These are phyloP conservation scores for Ceratocystis papillata DNA, from an alignment of 2,329 filamentous ascomycete species.

Conservation along the genomic window DNA sequence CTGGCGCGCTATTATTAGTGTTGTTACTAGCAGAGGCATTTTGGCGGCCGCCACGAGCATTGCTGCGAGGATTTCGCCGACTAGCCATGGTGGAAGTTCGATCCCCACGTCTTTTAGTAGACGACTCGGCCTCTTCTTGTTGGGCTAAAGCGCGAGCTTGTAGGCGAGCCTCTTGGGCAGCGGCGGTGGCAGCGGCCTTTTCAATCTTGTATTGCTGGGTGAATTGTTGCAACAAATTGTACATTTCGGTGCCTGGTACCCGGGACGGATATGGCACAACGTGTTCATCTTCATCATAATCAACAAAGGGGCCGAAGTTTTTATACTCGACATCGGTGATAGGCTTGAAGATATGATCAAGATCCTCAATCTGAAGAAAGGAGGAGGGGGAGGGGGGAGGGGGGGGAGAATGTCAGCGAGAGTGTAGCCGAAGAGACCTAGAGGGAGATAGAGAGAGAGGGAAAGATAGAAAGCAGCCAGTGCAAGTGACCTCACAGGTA, in stretches of 20 bases:
- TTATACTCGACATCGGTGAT: constrained; percentile 38
- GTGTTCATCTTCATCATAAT: constrained; percentile 33
- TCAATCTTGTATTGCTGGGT: constrained; percentile 31
- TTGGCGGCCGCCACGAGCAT: constrained; percentile 25
- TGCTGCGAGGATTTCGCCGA: constrained; percentile 36
- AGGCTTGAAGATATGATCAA: constrained; percentile 37
- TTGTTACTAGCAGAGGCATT: constrained; percentile 27
- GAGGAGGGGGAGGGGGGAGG: constrained; percentile 19
- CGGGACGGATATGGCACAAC: constrained; percentile 39
- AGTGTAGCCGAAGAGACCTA: not conserved
- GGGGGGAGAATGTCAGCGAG: constrained; percentile 17
- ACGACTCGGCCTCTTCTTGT: constrained; percentile 17
- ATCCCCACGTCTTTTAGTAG: constrained; percentile 22
- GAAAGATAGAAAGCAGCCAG: not conserved
- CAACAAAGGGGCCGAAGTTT: constrained; percentile 37
- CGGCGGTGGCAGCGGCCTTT: constrained; percentile 28
- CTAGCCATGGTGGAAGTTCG: constrained; percentile 29
- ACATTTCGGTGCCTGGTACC: constrained; percentile 37
- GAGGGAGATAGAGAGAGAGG: constrained; percentile 9
- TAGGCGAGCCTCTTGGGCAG: constrained; percentile 23
- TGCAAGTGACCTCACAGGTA: not conserved
- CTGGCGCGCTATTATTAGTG: constrained; percentile 23
- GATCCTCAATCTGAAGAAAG: constrained; percentile 34
- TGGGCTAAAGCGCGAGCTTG: constrained; percentile 20
- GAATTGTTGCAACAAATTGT: constrained; percentile 31